A percentile compares a stretch with the other conserved stretches of the same genome.
These are phyloP conservation scores for Cladobotryum protrusum DNA, from an alignment of 2,329 filamentous ascomycete genomes.

Conservation along the genomic window DNA sequence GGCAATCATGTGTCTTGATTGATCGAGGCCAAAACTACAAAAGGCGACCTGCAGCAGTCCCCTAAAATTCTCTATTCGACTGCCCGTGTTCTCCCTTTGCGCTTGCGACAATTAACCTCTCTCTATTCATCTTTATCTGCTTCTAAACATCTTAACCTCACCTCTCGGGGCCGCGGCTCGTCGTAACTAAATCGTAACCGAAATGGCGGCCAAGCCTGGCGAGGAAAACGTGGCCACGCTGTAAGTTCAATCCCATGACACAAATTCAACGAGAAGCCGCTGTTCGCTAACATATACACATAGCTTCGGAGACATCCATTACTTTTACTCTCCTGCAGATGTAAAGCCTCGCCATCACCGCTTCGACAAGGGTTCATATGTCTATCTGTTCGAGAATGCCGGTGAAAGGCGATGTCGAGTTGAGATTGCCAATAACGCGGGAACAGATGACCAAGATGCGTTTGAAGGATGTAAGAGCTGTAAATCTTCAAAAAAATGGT, in stretches of 20 bases:
- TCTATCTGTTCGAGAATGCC: conserved; percentile 73
- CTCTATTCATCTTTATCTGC: too few relatives aligned
- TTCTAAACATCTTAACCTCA: too few relatives aligned
- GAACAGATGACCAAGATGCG: conserved; percentile 70
- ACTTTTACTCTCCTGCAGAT: conserved; percentile 65
- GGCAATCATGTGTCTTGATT: conserved; percentile 5
- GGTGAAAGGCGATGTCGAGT: conserved; percentile 60
- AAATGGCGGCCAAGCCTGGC: conserved; percentile 41
- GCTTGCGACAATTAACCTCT: too few relatives aligned
- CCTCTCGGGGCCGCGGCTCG: neutral
- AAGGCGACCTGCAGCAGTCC: too few relatives aligned
- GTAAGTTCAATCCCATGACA: conserved; percentile 29
- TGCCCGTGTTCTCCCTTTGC: too few relatives aligned
- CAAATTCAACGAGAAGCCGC: neutral
- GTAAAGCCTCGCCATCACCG: conserved; percentile 68
- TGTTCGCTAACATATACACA: neutral
- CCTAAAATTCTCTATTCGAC: too few relatives aligned
- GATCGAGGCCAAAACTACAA: neutral
- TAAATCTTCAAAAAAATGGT: neutral
- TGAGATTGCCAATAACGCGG: conserved; percentile 70
- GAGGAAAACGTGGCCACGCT: conserved; percentile 47
- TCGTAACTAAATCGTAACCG: conserved; percentile 4
- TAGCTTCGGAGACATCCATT: conserved; percentile 74
- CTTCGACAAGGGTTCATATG: conserved; percentile 73
- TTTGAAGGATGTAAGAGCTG: conserved; percentile 64